Evolutionary conservation across 1,139 yeast genomes (phyloP), one percentile per base, ranked within the genome.

Genomic region (Kazachstania sp.): DNA sequence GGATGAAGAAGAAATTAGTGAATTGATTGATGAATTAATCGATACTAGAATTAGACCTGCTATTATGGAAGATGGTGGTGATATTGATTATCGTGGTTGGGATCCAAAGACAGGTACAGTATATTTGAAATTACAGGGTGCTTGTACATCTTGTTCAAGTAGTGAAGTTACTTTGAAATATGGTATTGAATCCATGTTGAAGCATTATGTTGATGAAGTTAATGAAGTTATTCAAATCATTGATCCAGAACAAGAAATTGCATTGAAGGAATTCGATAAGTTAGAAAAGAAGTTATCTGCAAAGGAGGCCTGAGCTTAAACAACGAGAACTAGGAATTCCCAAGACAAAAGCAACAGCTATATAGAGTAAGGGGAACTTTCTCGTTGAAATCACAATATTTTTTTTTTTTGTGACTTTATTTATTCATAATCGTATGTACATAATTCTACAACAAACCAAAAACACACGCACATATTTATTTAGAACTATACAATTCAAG

Each of bases 11-110:
- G 75, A 72, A 64, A 79, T 90, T 2, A 88, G 92, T 45, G 78
- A 85, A 13, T 84, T 92, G 86, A 88, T 92, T 59, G 88, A 90
- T 60, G 99, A 92, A 65, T 74, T 92, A 46, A 84, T 92, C 49
- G 90, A 86, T 59, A 92, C 99, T 4, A 78, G 97, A 59, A 90
- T 92, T 51, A 78, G 97, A 58, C 98, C 99, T 0, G 97, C 97
- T 0, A 83, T 84, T 52, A 85, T 81, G 64, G 94, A 84, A 54
- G 94, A 84, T 61, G 94, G 94, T 46, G 94, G 94, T 11, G 94
- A 84, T 61, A 80, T 84, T 51, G 86, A 83, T 56, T 84, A 81
- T 65, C 82, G 83, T 18, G 74, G 71, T 3, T 83, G 82, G 61
- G 76, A 75, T 43, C 82, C 79, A 48, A 74, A 73, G 37, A 67